phyloP scores from a whole-genome alignment of 2,329 filamentous ascomycete species.

The Leptographium radiaticola region DNA sequence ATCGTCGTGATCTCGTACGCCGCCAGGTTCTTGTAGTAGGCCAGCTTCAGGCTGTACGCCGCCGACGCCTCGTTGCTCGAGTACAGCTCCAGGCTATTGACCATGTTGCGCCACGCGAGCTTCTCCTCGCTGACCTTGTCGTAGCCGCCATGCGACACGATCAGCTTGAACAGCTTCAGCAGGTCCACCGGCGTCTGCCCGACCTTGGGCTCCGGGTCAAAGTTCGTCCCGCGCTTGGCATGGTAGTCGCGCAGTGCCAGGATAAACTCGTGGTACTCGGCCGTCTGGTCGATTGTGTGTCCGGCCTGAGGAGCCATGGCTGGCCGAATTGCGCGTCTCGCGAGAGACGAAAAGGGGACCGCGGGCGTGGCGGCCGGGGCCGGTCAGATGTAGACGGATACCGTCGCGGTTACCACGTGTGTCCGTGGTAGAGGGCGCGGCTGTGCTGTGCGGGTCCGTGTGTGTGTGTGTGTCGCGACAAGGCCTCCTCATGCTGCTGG shows the following conservation, averaged over 20 bases:
- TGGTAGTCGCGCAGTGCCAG: conserved; percentile 60
- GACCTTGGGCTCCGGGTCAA: conserved; percentile 73
- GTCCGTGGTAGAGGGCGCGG: background rate
- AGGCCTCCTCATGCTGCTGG: background rate
- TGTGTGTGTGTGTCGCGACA: background rate
- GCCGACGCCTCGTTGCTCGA: conserved; percentile 67
- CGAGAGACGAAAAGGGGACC: too few species aligned
- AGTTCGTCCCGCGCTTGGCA: conserved; percentile 61
- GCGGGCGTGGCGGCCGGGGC: background rate
- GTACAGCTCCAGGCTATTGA: conserved; percentile 61
- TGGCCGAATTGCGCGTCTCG: background rate
- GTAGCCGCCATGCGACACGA: conserved; percentile 69
- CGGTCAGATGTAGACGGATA: background rate
- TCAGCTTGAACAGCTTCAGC: conserved; percentile 63
- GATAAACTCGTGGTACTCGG: conserved; percentile 71
- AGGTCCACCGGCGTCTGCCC: conserved; percentile 66
- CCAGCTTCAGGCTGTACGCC: conserved; percentile 73
- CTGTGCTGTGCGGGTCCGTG: background rate
- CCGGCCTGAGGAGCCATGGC: conserved; percentile 4
- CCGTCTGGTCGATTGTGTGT: conserved; percentile 41
- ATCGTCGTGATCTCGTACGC: conserved; percentile 75
- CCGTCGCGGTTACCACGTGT: background rate
- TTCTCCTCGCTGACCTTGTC: conserved; percentile 75
- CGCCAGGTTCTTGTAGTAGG: conserved; percentile 80
- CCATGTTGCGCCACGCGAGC: conserved; percentile 72